Evolutionary conservation across 257 asterid genomes (phyloP), one percentile per base, ranked within the genome.

Genomic region (Apocynum venetum): DNA sequence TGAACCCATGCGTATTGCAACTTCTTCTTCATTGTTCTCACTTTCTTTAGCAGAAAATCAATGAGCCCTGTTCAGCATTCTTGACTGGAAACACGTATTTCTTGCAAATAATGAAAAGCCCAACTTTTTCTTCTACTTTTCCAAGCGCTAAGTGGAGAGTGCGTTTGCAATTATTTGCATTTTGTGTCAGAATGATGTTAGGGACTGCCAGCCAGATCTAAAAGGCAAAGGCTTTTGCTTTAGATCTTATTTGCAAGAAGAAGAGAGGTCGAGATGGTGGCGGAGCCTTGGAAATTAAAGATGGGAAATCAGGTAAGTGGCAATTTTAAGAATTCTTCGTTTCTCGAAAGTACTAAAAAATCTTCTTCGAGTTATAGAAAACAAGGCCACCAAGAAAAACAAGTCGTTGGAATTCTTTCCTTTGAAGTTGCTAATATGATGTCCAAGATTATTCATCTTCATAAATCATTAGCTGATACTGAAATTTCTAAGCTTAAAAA

Each of bases 381-480:
- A 76, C 57, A 53, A 25, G 77, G 80, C 20, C 63, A 80, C 3
- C 84, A 79, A 66, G 93, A 84, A 76, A 91, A 84, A 44, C 84
- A 82, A 19, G 55, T 74, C 38, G 84, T 94, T 63, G 98, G 98
- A 2, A 96, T 96, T 77, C 87, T 96, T 20, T 93, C 98, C 35
- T 96, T 96, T 80, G 99, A 96, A 84, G 98, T 93, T 71, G 98
- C 98, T 84, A 96, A 93, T 86, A 89, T 96, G 68, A 96, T 96
- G 99, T 91, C 97, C 75, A 96, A 89, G 81, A 83, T 93, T 84
- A 83, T 96, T 82, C 88, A 91, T 80, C 81, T 93, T 78, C 96
- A 96, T 75, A 96, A 89, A 75, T 93, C 98, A 44, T 81, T 96
- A 80, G 72, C 90, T 78, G 92, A 89, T 20, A 44, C n/a, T 49